A percentile compares a stretch with the other conserved stretches of the same genome.
phyloP scores from a whole-genome alignment of 2,329 filamentous ascomycete genomes.

The Fusarium sp. region DNA sequence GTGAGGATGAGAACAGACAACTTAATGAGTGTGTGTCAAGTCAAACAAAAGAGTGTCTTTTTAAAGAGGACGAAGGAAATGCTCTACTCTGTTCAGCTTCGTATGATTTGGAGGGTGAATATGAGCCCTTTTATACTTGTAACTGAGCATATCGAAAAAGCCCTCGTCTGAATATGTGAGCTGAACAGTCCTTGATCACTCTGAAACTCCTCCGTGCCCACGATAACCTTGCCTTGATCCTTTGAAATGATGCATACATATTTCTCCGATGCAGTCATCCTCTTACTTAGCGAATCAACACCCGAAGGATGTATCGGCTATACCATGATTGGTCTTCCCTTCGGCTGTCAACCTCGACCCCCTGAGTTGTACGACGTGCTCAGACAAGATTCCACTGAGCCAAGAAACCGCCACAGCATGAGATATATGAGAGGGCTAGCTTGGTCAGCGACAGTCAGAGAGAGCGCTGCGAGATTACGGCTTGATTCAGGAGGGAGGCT shows the following conservation, averaged over 20 bases:
- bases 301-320: slow-evolving; percentile 35
- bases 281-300: slow-evolving; percentile 4
- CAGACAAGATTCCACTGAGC: slow-evolving; percentile 17
- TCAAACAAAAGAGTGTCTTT: slow-evolving; percentile 15
- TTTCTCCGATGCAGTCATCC: slow-evolving; percentile 18
- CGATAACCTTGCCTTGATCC: slow-evolving; percentile 34
- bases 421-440: background rate
- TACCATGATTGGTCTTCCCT: slow-evolving; percentile 36
- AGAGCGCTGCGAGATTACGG: background rate
- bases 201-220: slow-evolving; percentile 2
- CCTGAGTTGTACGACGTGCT: slow-evolving; percentile 28
- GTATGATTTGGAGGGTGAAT: background rate
- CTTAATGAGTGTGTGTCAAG: slow-evolving; percentile 25
- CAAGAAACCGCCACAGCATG: slow-evolving; percentile 26
- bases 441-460: slow-evolving; percentile 6
- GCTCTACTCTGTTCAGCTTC: background rate
- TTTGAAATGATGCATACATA: background rate
- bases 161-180: background rate
- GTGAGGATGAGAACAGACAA: slow-evolving; percentile 8
- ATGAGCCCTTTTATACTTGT: slow-evolving; percentile 24
- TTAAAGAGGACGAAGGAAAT: background rate
- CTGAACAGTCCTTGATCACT: background rate
- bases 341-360: slow-evolving; percentile 23
- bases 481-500: slow-evolving; percentile 24
- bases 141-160: no score